Evolutionary conservation across 164 flowering plant species (phyloP).

Genomic region (Malania oleifera): DNA sequence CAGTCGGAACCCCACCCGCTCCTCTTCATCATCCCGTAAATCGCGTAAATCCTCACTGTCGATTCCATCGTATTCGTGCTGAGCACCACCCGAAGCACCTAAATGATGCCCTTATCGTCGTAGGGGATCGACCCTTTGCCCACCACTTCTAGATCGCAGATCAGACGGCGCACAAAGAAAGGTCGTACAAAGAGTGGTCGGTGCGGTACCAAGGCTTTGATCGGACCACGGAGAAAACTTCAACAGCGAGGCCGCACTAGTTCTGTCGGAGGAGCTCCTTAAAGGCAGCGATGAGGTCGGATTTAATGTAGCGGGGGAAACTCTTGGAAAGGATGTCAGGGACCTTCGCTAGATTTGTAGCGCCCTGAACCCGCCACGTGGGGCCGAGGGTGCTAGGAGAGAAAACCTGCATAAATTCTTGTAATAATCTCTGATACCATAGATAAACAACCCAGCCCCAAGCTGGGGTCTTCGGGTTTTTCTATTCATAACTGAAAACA

Average conservation of each 20-base stretch:
- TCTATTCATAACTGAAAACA: no score
- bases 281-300: slow-evolving; percentile 73
- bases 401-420: no score
- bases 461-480: no score
- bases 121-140: slow-evolving; percentile 17
- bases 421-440: no score
- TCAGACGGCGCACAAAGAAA: slow-evolving; percentile 40
- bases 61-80: slow-evolving; percentile 45
- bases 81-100: slow-evolving; percentile 54
- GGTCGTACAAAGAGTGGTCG: slow-evolving; percentile 46
- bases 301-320: slow-evolving; percentile 62
- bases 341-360: no score
- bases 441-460: no score
- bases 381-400: no score
- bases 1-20: slow-evolving; percentile 36
- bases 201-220: slow-evolving; percentile 45
- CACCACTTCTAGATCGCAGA: slow-evolving; percentile 37
- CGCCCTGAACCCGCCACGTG: no score
- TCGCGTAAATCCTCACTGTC: slow-evolving; percentile 55
- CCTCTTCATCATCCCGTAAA: slow-evolving; percentile 54
- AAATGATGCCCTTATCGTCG: slow-evolving; percentile 41
- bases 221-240: slow-evolving; percentile 45
- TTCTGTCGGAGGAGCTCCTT: slow-evolving; percentile 79
- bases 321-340: slow-evolving; percentile 21
- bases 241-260: slow-evolving; percentile 53